These are phyloP conservation scores for Termitomyces sp. DNA, from an alignment of 768 basidiomycete genomes.

Conservation along the genomic window DNA sequence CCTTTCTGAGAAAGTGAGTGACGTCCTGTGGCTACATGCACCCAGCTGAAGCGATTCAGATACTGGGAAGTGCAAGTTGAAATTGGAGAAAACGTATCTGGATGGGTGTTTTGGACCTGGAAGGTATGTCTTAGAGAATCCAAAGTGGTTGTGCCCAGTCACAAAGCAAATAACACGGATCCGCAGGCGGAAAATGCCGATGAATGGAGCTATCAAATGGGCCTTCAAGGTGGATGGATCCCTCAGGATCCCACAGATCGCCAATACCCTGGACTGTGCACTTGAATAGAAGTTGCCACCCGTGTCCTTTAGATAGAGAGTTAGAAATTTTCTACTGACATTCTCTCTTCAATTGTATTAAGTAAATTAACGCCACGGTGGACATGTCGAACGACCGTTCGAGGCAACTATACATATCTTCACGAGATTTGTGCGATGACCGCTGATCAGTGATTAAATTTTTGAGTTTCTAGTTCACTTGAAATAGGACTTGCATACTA, in stretches of 20 bases:
- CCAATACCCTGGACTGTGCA: slow-evolving; percentile 63
- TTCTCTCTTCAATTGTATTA: too few species aligned
- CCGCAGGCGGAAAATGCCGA: slow-evolving; percentile 62
- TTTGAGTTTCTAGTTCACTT: too few species aligned
- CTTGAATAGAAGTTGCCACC: slow-evolving; percentile 17
- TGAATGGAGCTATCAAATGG: slow-evolving; percentile 77
- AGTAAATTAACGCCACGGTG: too few species aligned
- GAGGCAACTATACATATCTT: too few species aligned
- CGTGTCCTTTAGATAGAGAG: neutral
- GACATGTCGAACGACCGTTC: too few species aligned
- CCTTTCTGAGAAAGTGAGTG: slow-evolving; percentile 58
- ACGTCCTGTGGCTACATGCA: neutral
- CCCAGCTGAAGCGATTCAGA: slow-evolving; percentile 26
- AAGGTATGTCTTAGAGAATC: slow-evolving; percentile 44
- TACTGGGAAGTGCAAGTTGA: slow-evolving; percentile 83
- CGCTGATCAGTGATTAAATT: too few species aligned
- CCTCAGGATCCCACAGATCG: slow-evolving; percentile 67
- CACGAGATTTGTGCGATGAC: too few species aligned
- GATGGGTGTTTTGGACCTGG: slow-evolving; percentile 82
- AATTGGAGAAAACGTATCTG: slow-evolving; percentile 67
- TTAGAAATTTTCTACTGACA: neutral
- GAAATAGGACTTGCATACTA: too few species aligned
- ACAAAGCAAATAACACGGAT: neutral
- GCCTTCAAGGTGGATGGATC: slow-evolving; percentile 76
- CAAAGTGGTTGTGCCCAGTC: neutral